Evolutionary conservation across 225 moss, liverwort and hornwort species (phyloP), one percentile per base, ranked within the genome.

Genomic region (Bryum argenteum): DNA sequence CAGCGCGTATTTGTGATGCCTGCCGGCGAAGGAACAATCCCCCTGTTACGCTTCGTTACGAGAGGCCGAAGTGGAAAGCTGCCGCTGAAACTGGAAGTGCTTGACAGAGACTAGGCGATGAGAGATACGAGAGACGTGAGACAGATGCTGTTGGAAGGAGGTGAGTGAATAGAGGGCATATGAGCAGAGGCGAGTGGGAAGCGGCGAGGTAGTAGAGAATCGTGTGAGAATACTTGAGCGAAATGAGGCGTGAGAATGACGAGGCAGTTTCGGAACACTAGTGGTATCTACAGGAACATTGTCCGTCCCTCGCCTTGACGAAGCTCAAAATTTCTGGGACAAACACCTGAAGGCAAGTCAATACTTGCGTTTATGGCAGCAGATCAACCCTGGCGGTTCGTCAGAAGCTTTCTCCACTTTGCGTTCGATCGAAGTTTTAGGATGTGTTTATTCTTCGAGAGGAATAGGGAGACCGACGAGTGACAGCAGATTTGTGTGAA

Each of bases 11-110:
- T 60, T 42, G 14, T 41, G 41, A 42, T 24, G 60, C 23, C 51
- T 52, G 67, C 0, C 52, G 24, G 57, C 23, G 58, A 52, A 50
- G 60, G 24, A 48, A 14, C 67, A 67, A 52, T 67, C 13, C 7
- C 24, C 15, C 41, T n/a, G 4, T 26, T 10, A 26, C 22, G 19
- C 28, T 60, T 14, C 4, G 15, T 13, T 19, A 5, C 24, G 19
- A 51, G 15, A 42, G 61, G 1, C 19, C 56, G 22, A 19, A 52
- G 60, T 53, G 7, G 10, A 19, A 22, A 26, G 16, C 41, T 14
- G 60, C 24, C 18, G 0, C 12, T 19, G 24, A 51, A 5, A 26
- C 18, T 13, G 60, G 41, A 26, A 52, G 26, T 19, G 10, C 2
- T 18, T 6, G 33, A 17, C 8, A 60, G 42, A 24, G 53, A 53